Percentiles rank a stretch among this genome's conserved stretches.
Evolutionary conservation across 768 basidiomycete genomes (phyloP).

Genomic region (Xerocomellus intermedius): DNA sequence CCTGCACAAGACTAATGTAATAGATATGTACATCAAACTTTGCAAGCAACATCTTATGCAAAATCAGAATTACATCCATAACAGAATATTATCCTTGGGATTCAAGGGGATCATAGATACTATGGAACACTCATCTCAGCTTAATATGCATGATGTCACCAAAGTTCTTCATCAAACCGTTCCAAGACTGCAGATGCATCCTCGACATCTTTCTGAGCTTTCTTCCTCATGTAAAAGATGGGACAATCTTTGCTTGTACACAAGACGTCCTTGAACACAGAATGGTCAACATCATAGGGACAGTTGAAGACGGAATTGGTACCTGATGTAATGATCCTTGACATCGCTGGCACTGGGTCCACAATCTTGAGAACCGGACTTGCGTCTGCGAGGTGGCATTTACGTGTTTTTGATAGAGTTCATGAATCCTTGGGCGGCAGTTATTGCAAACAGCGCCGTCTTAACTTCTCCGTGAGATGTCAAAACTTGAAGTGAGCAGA

Average conservation of each 20-base stretch:
- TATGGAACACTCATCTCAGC: background rate
- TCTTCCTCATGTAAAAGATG: slow-evolving; percentile 98
- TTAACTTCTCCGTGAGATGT: slow-evolving; percentile 30
- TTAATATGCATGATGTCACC: slow-evolving; percentile 41
- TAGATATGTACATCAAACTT: background rate
- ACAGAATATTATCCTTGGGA: background rate
- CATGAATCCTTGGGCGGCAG: slow-evolving; percentile 80
- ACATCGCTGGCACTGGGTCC: slow-evolving; percentile 99
- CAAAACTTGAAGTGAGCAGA: background rate
- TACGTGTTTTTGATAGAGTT: slow-evolving; percentile 91
- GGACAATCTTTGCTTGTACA: slow-evolving; percentile 98
- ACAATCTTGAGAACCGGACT: slow-evolving; percentile 89
- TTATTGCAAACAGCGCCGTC: slow-evolving; percentile 95
- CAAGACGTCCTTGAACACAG: slow-evolving; percentile 73
- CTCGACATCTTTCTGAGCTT: slow-evolving; percentile 96
- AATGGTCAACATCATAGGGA: background rate
- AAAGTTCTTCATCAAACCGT: slow-evolving; percentile 76
- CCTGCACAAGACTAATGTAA: background rate
- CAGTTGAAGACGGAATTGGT: background rate
- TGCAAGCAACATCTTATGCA: background rate
- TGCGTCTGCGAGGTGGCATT: slow-evolving; percentile 72
- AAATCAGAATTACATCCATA: background rate
- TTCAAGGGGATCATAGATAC: background rate
- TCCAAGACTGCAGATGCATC: slow-evolving; percentile 77
- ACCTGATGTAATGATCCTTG: slow-evolving; percentile 97